Evolutionary conservation across 345 rosid species (phyloP), one percentile per base, ranked within the genome.

Genomic region (Hirschfeldia incana): DNA sequence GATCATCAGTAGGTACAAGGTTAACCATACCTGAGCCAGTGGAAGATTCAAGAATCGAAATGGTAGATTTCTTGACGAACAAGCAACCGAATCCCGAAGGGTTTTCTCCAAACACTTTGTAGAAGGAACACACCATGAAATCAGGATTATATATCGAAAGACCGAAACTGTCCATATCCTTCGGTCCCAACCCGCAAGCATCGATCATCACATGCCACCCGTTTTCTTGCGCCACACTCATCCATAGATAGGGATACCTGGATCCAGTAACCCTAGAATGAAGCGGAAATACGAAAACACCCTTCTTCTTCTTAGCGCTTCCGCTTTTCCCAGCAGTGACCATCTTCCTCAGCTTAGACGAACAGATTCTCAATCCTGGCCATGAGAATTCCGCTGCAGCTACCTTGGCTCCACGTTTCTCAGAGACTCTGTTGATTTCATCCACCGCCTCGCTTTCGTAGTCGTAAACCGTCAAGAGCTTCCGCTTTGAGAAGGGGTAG

Each of bases 51-150:
- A 94, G 81, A 76, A 86, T 26, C 2, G 90, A 67, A 62, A 87
- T 69, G 6, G 86, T 84, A 0, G 97, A 88, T 87, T 88, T 94
- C 82, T 94, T 94, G 59, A 90, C 97, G 73, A 94, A 88, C 70
- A 94, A 87, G 86, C 98, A 94, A 37, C 97, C 97, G 46, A 92
- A 94, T 73, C 98, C 97, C 0, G 97, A 92, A 53, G 97, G 94
- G 81, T 92, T 94, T 76, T 91, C 97, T 37, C 97, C 97, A 59
- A 92, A 94, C 51, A 92, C 89, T 73, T 94, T 92, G 89, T 91
- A 94, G 84, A 94, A 91, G 1, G 97, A 92, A 64, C 92, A 91
- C 46, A 92, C 83, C 73, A 94, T 87, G 85, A 94, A 92, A 66
- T 94, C 97, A 0, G 98, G 97, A 2, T 86, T 91, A 74, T 87